Percentiles rank a stretch among this genome's conserved stretches.
Evolutionary conservation across 2,329 filamentous ascomycete genomes (phyloP).

Genomic region (Paraconiothyrium sp.): DNA sequence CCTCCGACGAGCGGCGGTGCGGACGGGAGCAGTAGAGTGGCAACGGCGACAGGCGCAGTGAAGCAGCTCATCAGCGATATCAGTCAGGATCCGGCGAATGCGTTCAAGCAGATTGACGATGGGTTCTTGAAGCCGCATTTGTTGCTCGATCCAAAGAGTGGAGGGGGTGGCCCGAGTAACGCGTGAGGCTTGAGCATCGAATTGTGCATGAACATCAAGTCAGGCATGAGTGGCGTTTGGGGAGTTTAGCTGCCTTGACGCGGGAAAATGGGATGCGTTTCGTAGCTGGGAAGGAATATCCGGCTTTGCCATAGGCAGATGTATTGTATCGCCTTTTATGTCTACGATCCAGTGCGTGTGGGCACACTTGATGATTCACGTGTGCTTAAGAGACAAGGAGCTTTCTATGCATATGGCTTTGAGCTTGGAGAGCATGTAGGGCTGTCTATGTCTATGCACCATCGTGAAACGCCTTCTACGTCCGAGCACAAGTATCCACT

Average conservation of each 20-base stretch:
- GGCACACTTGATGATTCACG: neutral
- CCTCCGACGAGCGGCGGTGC: slow-evolving; percentile 26
- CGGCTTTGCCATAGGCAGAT: neutral
- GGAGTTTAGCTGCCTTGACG: slow-evolving; percentile 2
- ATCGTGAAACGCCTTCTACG: neutral
- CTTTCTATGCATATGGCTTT: neutral
- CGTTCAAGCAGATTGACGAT: slow-evolving; percentile 93
- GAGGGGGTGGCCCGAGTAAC: slow-evolving; percentile 46
- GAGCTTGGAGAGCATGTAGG: no score
- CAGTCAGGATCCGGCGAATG: slow-evolving; percentile 85
- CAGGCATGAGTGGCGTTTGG: slow-evolving; percentile 9
- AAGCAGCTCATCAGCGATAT: slow-evolving; percentile 80
- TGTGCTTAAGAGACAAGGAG: neutral
- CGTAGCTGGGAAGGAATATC: neutral
- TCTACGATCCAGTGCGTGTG: neutral
- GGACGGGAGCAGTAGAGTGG: slow-evolving; percentile 39
- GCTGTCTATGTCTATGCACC: neutral
- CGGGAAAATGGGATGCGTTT: neutral
- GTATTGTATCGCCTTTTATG: neutral
- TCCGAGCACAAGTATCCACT: neutral
- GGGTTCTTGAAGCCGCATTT: slow-evolving; percentile 94
- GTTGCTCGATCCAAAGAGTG: slow-evolving; percentile 72
- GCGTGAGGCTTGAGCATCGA: slow-evolving; percentile 43
- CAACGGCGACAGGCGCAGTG: slow-evolving; percentile 80
- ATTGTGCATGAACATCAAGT: slow-evolving; percentile 39